Percentiles rank a stretch among this genome's conserved stretches.
These are phyloP conservation scores for Isabelozyma pseudorhagii DNA, from an alignment of 805 yeast genomes.

Conservation along the genomic window DNA sequence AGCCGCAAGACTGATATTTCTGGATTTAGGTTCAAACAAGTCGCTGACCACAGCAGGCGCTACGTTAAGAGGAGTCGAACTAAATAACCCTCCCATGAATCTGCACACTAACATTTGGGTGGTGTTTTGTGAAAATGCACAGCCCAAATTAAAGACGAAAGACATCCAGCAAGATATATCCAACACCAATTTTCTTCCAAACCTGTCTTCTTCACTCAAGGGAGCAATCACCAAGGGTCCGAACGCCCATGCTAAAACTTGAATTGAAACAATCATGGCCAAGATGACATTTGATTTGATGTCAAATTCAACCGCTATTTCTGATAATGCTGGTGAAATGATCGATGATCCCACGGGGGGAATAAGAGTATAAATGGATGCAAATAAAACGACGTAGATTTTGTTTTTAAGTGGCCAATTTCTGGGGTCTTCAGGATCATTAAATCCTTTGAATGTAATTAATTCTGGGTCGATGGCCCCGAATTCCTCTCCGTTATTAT, in stretches of 20 bases:
- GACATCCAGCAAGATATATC: conserved; percentile 33
- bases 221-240: conserved; percentile 41
- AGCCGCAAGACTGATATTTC: conserved; percentile 34
- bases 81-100: conserved; percentile 35
- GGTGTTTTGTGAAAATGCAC: conserved; percentile 32
- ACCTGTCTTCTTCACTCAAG: conserved; percentile 31
- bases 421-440: conserved; percentile 33
- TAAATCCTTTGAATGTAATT: conserved; percentile 29
- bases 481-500: conserved; percentile 30
- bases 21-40: conserved; percentile 27
- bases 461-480: conserved; percentile 33
- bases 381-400: conserved; percentile 19
- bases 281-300: conserved; percentile 20
- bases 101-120: conserved; percentile 31
- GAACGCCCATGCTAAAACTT: conserved; percentile 37
- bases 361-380: conserved; percentile 33
- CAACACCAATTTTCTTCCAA: conserved; percentile 33
- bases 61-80: conserved; percentile 36
- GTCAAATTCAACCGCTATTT: conserved; percentile 25
- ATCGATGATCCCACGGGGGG: conserved; percentile 43
- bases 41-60: conserved; percentile 40
- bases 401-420: conserved; percentile 28
- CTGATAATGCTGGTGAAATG: conserved; percentile 32
- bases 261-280: conserved; percentile 34
- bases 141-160: conserved; percentile 31